These are phyloP conservation scores for Rhizophagus clarus DNA, from an alignment of 192 early-diverging fungal genomes.

Conservation along the genomic window DNA sequence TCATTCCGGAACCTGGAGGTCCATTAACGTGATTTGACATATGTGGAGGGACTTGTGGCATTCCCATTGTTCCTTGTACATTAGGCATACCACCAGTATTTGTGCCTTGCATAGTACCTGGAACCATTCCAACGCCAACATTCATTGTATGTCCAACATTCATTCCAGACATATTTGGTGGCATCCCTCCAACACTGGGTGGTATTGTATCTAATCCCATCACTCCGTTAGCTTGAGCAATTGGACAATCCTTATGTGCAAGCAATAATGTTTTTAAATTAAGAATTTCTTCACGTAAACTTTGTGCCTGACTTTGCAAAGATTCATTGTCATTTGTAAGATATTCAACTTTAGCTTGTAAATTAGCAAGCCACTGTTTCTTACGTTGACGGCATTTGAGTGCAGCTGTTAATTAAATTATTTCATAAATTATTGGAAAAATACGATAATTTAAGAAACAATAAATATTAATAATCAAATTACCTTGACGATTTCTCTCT, in stretches of 20 bases:
- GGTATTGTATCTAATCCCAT: slow-evolving; percentile 50
- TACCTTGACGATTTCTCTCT: slow-evolving; percentile 87
- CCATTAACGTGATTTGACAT: slow-evolving; percentile 33
- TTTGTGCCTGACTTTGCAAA: slow-evolving; percentile 57
- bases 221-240: slow-evolving; percentile 70
- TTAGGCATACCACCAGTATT: neutral
- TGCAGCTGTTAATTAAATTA: slow-evolving; percentile 57
- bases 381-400: slow-evolving; percentile 92
- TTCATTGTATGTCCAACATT: neutral
- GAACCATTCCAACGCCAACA: slow-evolving; percentile 31
- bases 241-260: slow-evolving; percentile 77
- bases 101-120: slow-evolving; percentile 19
- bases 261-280: slow-evolving; percentile 75
- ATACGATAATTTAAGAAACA: neutral
- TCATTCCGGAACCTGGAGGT: slow-evolving; percentile 10
- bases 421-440: neutral
- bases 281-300: slow-evolving; percentile 72
- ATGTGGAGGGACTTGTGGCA: slow-evolving; percentile 18
- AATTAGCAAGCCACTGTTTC: slow-evolving; percentile 85
- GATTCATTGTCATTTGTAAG: slow-evolving; percentile 69
- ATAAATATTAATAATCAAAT: neutral
- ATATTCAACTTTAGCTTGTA: slow-evolving; percentile 69
- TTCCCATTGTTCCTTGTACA: slow-evolving; percentile 14
- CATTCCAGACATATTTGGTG: slow-evolving; percentile 12
- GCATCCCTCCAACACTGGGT: slow-evolving; percentile 25